Conservation (phyloP, 1,284 basidiomycete species). For the Ustilago lituana region DNA sequence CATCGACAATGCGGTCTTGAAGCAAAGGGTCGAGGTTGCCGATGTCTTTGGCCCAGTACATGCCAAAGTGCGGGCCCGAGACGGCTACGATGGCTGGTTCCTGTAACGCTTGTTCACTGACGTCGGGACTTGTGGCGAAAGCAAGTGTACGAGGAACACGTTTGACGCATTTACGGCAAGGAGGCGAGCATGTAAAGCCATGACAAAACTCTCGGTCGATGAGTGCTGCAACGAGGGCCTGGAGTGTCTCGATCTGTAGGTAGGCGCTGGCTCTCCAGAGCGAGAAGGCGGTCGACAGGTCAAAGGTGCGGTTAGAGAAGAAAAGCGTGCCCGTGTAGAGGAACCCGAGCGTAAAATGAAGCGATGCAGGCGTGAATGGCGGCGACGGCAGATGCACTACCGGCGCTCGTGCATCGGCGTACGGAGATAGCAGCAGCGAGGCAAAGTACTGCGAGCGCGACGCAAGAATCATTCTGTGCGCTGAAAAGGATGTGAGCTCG, state of each 20-base stretch:
- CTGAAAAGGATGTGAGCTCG: slow-evolving; percentile 73
- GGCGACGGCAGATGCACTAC: slow-evolving; percentile 70
- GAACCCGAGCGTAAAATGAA: slow-evolving; percentile 93
- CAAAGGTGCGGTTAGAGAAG: slow-evolving; percentile 91
- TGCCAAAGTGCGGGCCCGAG: slow-evolving; percentile 52
- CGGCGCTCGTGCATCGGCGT: slow-evolving; percentile 63
- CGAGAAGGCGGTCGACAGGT: slow-evolving; percentile 88
- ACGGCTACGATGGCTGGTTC: slow-evolving; percentile 43
- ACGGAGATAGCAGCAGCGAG: slow-evolving; percentile 77
- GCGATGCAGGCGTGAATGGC: slow-evolving; percentile 90
- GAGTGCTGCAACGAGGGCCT: slow-evolving; percentile 42
- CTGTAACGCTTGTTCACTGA: slow-evolving; percentile 45
- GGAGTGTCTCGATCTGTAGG: slow-evolving; percentile 73
- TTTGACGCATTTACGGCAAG: slow-evolving; percentile 59
- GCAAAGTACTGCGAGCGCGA: slow-evolving; percentile 89
- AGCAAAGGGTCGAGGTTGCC: slow-evolving; percentile 52
- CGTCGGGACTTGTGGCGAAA: slow-evolving; percentile 53
- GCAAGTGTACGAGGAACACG: slow-evolving; percentile 56
- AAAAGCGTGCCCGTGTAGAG: slow-evolving; percentile 92
- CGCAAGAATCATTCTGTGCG: slow-evolving; percentile 90
- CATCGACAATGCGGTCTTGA: slow-evolving; percentile 47
- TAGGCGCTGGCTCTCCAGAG: slow-evolving; percentile 86
- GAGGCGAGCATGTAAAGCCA: slow-evolving; percentile 55
- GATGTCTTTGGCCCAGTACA: slow-evolving; percentile 60
- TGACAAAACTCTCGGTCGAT: slow-evolving; percentile 63